Base-by-base conservation (phyloP, 768 basidiomycete genomes). In the Lentinus brumalis region DNA sequence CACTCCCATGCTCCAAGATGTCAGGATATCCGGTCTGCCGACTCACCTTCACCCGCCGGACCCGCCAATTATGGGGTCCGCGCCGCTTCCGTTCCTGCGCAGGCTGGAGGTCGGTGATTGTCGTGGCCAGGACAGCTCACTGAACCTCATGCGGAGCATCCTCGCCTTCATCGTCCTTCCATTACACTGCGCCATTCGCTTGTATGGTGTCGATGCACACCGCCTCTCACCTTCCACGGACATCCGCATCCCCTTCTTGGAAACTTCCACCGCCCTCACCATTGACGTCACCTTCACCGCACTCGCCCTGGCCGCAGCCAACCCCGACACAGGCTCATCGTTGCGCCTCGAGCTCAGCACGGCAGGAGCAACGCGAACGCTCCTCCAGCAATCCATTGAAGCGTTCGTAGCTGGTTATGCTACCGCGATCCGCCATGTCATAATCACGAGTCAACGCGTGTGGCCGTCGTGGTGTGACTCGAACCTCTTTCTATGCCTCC, bases 381-480 rank as follows among this genome's bases (percentile, higher is more conserved):
- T 38, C 5, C 44, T 63, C 26, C 57, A 59, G 18, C 30, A 53
- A 9, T 18, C 54, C 4, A 38, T 63, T 46, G 32, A 30, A 15
- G 31, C 41, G 2, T 55, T 58, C 21, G 12, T 56, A 8, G 31
- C 4, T 10, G 46, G 46, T 15, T 14, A 26, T 18, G 26, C 29
- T 16, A 12, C 51, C 3, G 18, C 53, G 4, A 26, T 56, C 32
- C 52, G 53, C 9, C 30, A 50, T 1, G 41, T 63, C 10, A 14
- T 47, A 14, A 38, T 63, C 1, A 39, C 52, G 5, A 54, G 61
- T 32, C 57, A 63, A 12, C 61, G 61, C 1, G 38, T 31, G 1
- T 63, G 61, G 61, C 42, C 57, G 16, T 16, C 57, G 35, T 63
- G 61, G 61, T 63, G 61, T 47, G 61, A 58, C 14, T 46, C 61